A percentile compares a stretch with the other conserved stretches of the same genome.
These are phyloP conservation scores for Pichia sp. DNA, from an alignment of 1,139 yeast species.

Conservation along the genomic window DNA sequence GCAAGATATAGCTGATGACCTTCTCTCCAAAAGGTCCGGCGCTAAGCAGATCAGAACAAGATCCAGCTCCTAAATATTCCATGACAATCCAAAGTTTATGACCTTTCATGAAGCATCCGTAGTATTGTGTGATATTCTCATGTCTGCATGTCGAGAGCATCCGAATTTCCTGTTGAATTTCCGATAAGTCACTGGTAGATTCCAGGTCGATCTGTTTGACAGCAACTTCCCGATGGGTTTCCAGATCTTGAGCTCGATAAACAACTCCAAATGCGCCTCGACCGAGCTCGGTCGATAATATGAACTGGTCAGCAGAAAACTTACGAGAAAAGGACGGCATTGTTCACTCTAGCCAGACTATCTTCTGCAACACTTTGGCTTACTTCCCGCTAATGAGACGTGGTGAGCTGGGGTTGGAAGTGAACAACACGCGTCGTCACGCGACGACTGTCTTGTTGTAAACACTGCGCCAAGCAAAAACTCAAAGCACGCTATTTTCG, in stretches of 20 bases:
- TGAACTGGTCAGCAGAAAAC: slow-evolving; percentile 41
- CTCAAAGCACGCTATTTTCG: too few species aligned
- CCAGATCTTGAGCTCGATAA: slow-evolving; percentile 57
- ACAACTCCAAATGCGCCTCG: slow-evolving; percentile 88
- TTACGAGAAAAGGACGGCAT: slow-evolving; percentile 11
- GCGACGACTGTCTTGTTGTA: too few species aligned
- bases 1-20: slow-evolving; percentile 46
- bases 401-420: too few species aligned
- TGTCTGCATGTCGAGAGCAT: slow-evolving; percentile 69
- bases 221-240: slow-evolving; percentile 47
- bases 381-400: too few species aligned
- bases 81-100: slow-evolving; percentile 78
- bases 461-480: too few species aligned
- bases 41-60: slow-evolving; percentile 56
- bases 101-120: slow-evolving; percentile 76
- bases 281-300: slow-evolving; percentile 71
- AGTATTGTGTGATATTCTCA: slow-evolving; percentile 62
- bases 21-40: slow-evolving; percentile 57
- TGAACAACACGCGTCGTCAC: too few species aligned
- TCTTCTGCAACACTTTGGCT: too few species aligned
- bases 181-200: slow-evolving; percentile 64
- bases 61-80: slow-evolving; percentile 85
- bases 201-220: slow-evolving; percentile 75
- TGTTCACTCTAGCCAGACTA: too few species aligned
- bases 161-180: slow-evolving; percentile 72